Conservation (phyloP, 2,329 filamentous ascomycete genomes). For the Monosporascus sp. region DNA sequence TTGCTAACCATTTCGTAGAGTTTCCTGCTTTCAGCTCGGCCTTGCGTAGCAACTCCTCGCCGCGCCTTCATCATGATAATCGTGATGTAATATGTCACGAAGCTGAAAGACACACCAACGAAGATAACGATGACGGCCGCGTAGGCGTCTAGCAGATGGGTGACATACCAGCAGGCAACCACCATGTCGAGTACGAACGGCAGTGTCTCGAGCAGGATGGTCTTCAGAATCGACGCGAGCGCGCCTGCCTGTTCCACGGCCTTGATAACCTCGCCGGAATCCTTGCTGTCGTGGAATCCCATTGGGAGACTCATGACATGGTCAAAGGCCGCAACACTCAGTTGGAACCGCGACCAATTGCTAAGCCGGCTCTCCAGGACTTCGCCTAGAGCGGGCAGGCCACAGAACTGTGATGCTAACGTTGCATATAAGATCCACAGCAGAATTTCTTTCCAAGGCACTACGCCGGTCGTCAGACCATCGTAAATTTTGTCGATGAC, state of each 20-base stretch:
- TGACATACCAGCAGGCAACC: constrained; percentile 57
- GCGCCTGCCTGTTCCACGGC: constrained; percentile 60
- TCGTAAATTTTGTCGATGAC: constrained; percentile 25
- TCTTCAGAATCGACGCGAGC: constrained; percentile 55
- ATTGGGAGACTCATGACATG: constrained; percentile 66
- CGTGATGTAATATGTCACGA: too few species aligned
- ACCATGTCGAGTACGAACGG: constrained; percentile 60
- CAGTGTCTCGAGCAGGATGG: constrained; percentile 52
- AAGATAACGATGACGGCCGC: constrained; percentile 35
- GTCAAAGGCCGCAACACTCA: constrained; percentile 58
- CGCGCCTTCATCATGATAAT: constrained; percentile 48
- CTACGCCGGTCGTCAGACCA: constrained; percentile 1
- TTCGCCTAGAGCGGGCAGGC: not conserved
- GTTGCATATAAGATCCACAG: not conserved
- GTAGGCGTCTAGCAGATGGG: constrained; percentile 57
- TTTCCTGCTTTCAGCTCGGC: constrained; percentile 29
- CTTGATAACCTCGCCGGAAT: constrained; percentile 59
- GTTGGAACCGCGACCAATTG: constrained; percentile 51
- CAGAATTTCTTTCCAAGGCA: constrained; percentile 3
- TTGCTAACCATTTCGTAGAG: constrained; percentile 51
- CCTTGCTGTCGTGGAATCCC: constrained; percentile 64
- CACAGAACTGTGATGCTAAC: too few species aligned
- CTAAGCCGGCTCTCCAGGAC: constrained; percentile 40
- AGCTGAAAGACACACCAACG: constrained; percentile 34
- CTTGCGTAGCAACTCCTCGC: constrained; percentile 12